Base-by-base conservation (phyloP, 176 grass and related monocot species). In the Metroxylon sagu region DNA sequence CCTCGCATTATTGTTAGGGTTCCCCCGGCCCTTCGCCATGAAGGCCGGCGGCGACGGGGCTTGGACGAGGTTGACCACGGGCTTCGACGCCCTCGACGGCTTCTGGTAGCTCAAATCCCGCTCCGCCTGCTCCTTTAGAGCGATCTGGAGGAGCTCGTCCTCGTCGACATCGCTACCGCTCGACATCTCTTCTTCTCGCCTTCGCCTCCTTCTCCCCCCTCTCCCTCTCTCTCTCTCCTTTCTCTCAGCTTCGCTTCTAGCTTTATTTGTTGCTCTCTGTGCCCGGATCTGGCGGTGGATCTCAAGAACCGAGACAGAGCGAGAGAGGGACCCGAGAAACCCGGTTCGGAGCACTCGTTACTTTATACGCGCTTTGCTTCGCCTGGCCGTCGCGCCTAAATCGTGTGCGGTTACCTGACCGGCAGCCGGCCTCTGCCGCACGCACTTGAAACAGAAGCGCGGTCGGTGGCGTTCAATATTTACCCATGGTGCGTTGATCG, bases 71-170 rank as follows among this genome's bases (percentile, higher is more conserved):
- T 98, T 98, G 62, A 98, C 93, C 50, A 98, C 81, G 31, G 87
- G 93, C 84, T 87, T 96, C 26, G 68, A 66, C 12, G 78, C 74
- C 54, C 53, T 76, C 10, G 76, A 53, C 21, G 81, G 92, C 58
- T 80, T 85, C 83, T 90, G 81, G 81, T 97, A 89, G 84, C 73
- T 91, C 54, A 97, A 77, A 71, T 97, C 87, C 39, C 92, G 72
- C 69, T 83, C 75, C 26, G 87, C 87, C 58, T 97, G 92, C 81
- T 97, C 92, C 83, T 78, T 85, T 56, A 97, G 74, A 10, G 92
- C 92, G 29, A 91, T 97, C 81, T 97, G 92, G 69, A 97, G 92
- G 71, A 95, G 90, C 74, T 89, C 85, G 73, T 95, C 90, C 77
- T 95, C 85, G 69, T 95, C 90, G 23, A 89, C 60, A 48, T 95